Evolutionary conservation across 108 stramenopile genomes (phyloP), one percentile per base, ranked within the genome.

Genomic region (Fistulifera pelliculosa): DNA sequence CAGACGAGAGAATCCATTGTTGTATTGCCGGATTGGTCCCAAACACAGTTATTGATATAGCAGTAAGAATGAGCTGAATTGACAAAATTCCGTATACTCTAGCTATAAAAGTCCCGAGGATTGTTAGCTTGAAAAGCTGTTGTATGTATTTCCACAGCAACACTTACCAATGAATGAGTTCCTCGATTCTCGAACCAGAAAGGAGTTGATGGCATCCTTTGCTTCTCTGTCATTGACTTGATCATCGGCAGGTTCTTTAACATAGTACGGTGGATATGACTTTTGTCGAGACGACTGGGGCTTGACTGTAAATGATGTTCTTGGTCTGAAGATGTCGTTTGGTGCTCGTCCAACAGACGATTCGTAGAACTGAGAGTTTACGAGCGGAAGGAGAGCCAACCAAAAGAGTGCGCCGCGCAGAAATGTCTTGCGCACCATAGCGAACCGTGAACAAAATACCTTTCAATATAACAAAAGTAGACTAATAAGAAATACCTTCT

Each of bases 21-120:
- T 62, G 49, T 24, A 81, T 27, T 2, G 49, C 47, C n/a, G 74
- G 62, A 28, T 74, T 63, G 14, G 56, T 54, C 38, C 78, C 81
- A 66, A 90, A 90, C 23, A 75, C 18, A 17, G 73, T 58, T 35
- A 83, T 69, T 13, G 70, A 66, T 18, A 58, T 25, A 45, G 85
- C 85, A 17, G 84, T 86, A 38, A 90, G 58, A 21, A 81, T 35
- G 25, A 91, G 65, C 57, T 91, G 89, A 2, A 64, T 79, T 12
- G 83, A 48, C 31, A 91, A 56, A 27, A 91, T 86, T 14, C 69
- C 73, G 68, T 91, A 91, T 10, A 91, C 89, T 45, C 83, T 60
- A 15, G 85, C 81, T 76, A 50, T 50, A 16, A 31, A 26, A 0
- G 18, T 8, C 24, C 27, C 40, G 35, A 18, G 21, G n/a, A 44